A percentile compares a stretch with the other conserved stretches of the same genome.
phyloP scores from a whole-genome alignment of 2,329 filamentous ascomycete genomes.

The Epichloe elymi region DNA sequence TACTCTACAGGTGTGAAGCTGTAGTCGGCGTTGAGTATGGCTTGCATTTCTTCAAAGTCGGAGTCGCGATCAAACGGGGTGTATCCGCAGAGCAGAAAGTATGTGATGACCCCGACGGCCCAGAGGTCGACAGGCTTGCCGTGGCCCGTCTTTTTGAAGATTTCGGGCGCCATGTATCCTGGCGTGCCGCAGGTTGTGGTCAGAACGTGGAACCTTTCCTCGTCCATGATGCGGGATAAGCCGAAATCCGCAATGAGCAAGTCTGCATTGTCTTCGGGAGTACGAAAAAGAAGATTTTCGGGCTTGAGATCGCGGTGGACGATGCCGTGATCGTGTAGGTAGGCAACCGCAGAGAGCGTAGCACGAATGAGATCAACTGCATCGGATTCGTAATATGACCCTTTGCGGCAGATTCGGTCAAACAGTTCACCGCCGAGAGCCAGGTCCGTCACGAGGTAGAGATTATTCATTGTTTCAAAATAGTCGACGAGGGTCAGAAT shows the following conservation, averaged over 20 bases:
- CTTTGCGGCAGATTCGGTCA: slow-evolving; percentile 96
- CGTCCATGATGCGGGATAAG: slow-evolving; percentile 93
- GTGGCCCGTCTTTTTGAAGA: slow-evolving; percentile 98
- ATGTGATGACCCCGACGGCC: slow-evolving; percentile 97
- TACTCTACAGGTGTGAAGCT: slow-evolving; percentile 89
- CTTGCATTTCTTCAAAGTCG: slow-evolving; percentile 98
- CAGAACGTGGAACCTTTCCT: slow-evolving; percentile 93
- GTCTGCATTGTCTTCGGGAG: slow-evolving; percentile 94
- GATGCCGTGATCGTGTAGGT: slow-evolving; percentile 96
- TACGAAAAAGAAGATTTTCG: slow-evolving; percentile 92
- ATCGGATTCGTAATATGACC: slow-evolving; percentile 95
- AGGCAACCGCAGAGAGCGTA: slow-evolving; percentile 92
- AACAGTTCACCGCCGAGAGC: slow-evolving; percentile 94
- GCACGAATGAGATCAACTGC: slow-evolving; percentile 90
- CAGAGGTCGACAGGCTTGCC: slow-evolving; percentile 97
- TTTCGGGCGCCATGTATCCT: slow-evolving; percentile 98
- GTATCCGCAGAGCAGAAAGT: slow-evolving; percentile 95
- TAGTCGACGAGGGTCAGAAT: slow-evolving; percentile 97
- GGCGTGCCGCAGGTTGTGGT: slow-evolving; percentile 97
- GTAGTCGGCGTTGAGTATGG: slow-evolving; percentile 93
- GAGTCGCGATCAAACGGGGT: slow-evolving; percentile 96
- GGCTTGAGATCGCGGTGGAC: slow-evolving; percentile 97
- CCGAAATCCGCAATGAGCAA: slow-evolving; percentile 96
- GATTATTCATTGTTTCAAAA: slow-evolving; percentile 99
- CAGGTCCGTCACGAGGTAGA: slow-evolving; percentile 95